Conservation (phyloP, 1,139 yeast genomes). For the Lodderomyces theae region DNA sequence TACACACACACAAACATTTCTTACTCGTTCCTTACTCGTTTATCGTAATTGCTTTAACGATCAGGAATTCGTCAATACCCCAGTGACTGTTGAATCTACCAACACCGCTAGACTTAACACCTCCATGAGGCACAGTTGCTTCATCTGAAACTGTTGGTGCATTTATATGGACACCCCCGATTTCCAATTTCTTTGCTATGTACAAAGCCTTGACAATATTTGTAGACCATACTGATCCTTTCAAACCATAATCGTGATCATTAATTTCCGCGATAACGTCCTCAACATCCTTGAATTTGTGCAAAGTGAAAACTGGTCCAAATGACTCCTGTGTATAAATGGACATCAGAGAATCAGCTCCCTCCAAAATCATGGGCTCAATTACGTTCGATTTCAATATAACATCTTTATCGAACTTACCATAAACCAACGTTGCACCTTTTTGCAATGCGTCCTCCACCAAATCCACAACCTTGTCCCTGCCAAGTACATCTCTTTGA, state of each 20-base stretch:
- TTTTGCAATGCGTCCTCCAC: conserved; percentile 40
- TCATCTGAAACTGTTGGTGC: conserved; percentile 49
- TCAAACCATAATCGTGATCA: conserved; percentile 41
- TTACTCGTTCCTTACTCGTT: conserved; percentile 9
- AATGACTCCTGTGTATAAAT: conserved; percentile 40
- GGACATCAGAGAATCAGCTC: conserved; percentile 32
- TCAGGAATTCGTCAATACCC: conserved; percentile 47
- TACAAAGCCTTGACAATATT: conserved; percentile 39
- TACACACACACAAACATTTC: no score
- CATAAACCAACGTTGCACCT: conserved; percentile 39
- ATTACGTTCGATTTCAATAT: conserved; percentile 14
- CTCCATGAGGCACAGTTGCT: conserved; percentile 55
- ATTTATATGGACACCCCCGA: conserved; percentile 55
- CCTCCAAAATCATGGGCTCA: conserved; percentile 33
- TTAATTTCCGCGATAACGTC: conserved; percentile 29
- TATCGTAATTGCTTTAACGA: conserved; percentile 23
- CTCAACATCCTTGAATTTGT: conserved; percentile 32
- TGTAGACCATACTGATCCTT: conserved; percentile 54
- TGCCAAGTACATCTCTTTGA: conserved; percentile 29
- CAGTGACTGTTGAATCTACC: conserved; percentile 52
- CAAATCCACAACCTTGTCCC: conserved; percentile 23
- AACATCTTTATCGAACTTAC: conserved; percentile 15
- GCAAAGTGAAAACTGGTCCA: conserved; percentile 47
- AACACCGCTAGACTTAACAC: conserved; percentile 48
- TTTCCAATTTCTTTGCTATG: conserved; percentile 35